Base-by-base conservation (phyloP, 306 rosid species). In the Astragalus membranaceus region DNA sequence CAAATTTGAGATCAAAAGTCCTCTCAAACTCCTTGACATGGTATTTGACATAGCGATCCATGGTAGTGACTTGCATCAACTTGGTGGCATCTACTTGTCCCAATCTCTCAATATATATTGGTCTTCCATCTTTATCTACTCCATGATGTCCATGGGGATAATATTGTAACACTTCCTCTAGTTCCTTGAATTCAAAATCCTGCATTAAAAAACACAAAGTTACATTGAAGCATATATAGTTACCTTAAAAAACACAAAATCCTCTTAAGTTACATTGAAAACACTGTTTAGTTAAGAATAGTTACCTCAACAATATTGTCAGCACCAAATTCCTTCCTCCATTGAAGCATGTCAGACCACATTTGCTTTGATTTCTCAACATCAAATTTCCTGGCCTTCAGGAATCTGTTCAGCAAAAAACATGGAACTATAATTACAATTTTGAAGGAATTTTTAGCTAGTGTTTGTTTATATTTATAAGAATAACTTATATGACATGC, bases 121-220 rank as follows among this genome's bases (percentile, higher is more conserved):
- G 98, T 42, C 88, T 43, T 62, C 98, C 98, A 26, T 94, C 97
- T 84, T 85, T 90, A 69, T 94, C 98, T 17, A 87, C 88, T 47
- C 98, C 97, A 43, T 94, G 97, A 80, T 94, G 70, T 50, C 98
- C 97, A 7, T 90, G 98, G 16, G 97, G 98, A 76, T 94, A 94
- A 78, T 88, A 75, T 66, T 86, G 77, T 77, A 87, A 59, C 42
- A 94, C 97, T 66, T 87, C 90, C 63, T 70, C 76, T 0, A 81
- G 57, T 84, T 94, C 98, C 80, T 87, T 78, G 82, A 90, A 94
- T 14, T 88, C 92, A 69, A 90, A 88, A 15, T 90, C 97, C 98
- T 93, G 30, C 46, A 12, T 58, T 8, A 70, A 63, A 69, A 23
- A 30, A 17, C 41, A 56, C 74, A 49, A 68, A 65, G 33, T n/a